Conservation (phyloP, 306 rosid genomes). For the Lathyrus aphaca region DNA sequence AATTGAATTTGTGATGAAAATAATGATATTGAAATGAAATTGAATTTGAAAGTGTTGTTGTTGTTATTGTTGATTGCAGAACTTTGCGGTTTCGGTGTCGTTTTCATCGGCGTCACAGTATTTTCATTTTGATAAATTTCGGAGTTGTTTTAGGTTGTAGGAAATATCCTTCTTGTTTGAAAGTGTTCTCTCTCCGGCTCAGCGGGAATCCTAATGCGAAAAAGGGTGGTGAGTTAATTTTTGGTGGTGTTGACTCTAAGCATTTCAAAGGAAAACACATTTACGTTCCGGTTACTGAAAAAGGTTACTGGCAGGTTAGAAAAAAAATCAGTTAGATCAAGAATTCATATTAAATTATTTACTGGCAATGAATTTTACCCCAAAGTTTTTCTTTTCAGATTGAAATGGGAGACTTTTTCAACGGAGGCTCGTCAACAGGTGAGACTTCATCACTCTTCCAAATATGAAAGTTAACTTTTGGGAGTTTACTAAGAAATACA, state of each 20-base stretch:
- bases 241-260: constrained; percentile 75
- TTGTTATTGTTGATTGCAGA: too few species aligned
- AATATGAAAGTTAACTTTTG: constrained; percentile 8
- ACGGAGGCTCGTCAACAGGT: constrained; percentile 85
- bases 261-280: constrained; percentile 82
- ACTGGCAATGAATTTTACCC: background rate
- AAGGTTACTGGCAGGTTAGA: constrained; percentile 92
- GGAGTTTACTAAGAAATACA: too few species aligned
- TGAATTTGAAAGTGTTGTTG: too few species aligned
- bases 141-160: too few species aligned
- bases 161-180: too few species aligned
- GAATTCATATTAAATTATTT: constrained; percentile 21
- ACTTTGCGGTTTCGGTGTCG: too few species aligned
- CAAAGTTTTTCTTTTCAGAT: constrained; percentile 54
- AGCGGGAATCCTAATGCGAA: constrained; percentile 60
- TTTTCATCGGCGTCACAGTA: too few species aligned
- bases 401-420: constrained; percentile 73
- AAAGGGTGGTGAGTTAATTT: constrained; percentile 79
- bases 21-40: too few species aligned
- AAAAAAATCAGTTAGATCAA: constrained; percentile 5
- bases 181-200: constrained; percentile 91
- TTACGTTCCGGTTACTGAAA: constrained; percentile 72
- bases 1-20: too few species aligned
- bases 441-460: constrained; percentile 40
- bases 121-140: too few species aligned